These are phyloP conservation scores for Penium margaritaceum DNA, from an alignment of 139 green algal species.

Conservation along the genomic window DNA sequence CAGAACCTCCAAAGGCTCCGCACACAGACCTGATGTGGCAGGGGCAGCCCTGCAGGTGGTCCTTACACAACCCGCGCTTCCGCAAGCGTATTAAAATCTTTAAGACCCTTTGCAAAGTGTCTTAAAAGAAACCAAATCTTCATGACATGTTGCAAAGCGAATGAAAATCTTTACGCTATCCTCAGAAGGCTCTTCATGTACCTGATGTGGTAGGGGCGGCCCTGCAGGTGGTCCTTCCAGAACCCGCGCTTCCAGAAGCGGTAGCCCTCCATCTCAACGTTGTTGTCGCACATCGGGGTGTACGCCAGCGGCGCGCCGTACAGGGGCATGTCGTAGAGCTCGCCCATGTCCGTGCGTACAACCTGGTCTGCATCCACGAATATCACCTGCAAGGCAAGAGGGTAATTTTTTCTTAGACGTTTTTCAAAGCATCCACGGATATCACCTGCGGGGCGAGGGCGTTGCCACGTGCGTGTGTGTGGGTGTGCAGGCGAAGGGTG, in stretches of 20 bases:
- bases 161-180: no score
- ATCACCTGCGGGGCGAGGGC: no score
- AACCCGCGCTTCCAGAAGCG: constrained; percentile 98
- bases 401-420: no score
- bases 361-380: constrained; percentile 96
- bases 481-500: no score
- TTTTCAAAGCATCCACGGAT: no score
- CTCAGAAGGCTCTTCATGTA: neutral
- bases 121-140: no score
- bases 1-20: no score
- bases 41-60: constrained; percentile 81
- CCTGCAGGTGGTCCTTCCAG: constrained; percentile 86
- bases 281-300: constrained; percentile 97
- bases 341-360: constrained; percentile 75
- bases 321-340: constrained; percentile 90
- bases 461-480: no score
- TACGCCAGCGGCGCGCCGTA: constrained; percentile 84
- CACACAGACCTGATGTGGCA: constrained; percentile 98
- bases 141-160: no score
- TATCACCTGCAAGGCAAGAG: constrained; percentile 84
- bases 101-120: no score
- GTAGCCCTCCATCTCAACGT: constrained; percentile 86
- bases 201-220: constrained; percentile 93
- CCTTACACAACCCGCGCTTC: constrained; percentile 94
- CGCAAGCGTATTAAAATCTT: no score